Evolutionary conservation across 805 yeast genomes (phyloP), one percentile per base, ranked within the genome.

Genomic region (Starmera caribaea): DNA sequence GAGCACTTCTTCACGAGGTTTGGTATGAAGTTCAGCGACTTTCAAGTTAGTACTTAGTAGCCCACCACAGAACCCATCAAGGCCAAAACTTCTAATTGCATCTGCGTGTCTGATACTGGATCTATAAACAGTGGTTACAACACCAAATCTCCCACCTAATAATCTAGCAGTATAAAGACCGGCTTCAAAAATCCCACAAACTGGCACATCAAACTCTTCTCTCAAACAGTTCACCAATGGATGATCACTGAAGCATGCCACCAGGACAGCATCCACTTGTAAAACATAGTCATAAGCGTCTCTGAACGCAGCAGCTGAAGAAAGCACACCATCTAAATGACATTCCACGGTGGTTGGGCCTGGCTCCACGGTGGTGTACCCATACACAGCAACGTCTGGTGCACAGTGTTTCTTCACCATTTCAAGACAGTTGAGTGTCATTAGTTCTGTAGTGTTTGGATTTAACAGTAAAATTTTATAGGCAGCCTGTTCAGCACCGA

Each of bases 221-320:
- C 63, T 48, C 2, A 60, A 45, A 40, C 62, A 58, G 42, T 60
- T 57, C 3, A 51, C 53, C 41, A 60, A 39, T 3, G 65, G 65
- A 43, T 60, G 65, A 30, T 59, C 63, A 1, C 63, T 58, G 45
- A 60, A 60, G 35, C 65, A 60, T 1, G 62, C 63, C 5, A 60
- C 63, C 6, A 60, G 40, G 4, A 55, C 51, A 1, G 62, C 62
- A 44, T 60, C 63, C 1, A 45, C 59, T 31, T 57, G 54, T 17
- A 36, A 33, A 5, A 53, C 44, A 32, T 56, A 45, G 11, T 45
- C 52, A 36, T 60, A 57, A 8, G 49, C 51, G 40, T 58, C 63
- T 37, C 58, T 47, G 34, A 60, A 51, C 6, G 54, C 45, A 14
- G 48, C 60, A 3, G 63, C 58, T 8, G 62, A 42, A 1, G 65